phyloP scores from a whole-genome alignment of 495 filamentous ascomycete species.

The Penicillium silybi region DNA sequence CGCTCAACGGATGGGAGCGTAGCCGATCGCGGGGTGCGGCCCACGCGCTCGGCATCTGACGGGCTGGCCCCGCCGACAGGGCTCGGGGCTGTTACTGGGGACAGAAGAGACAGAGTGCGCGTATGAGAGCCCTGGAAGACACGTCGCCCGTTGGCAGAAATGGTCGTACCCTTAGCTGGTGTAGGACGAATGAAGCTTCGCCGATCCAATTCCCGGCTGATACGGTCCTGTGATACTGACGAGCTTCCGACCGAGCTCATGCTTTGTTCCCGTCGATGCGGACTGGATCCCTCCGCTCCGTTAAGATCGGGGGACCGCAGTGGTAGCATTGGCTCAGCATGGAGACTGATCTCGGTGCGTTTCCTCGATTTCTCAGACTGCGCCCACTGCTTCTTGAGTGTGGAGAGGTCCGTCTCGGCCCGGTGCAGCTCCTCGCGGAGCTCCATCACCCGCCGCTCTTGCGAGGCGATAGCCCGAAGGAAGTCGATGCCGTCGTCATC shows the following conservation, averaged over 20 bases:
- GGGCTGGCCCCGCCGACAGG: constrained; percentile 2
- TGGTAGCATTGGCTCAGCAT: constrained; percentile 55
- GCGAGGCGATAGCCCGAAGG: constrained; percentile 82
- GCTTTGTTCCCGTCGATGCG: constrained; percentile 32
- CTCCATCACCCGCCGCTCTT: constrained; percentile 91
- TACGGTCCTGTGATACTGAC: constrained; percentile 28
- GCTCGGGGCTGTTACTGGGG: constrained; percentile 46
- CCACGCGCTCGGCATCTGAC: constrained; percentile 30
- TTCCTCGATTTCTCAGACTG: constrained; percentile 75
- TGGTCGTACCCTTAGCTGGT: constrained; percentile 29
- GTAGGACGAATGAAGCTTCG: constrained; percentile 40
- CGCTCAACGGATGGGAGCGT: constrained; percentile 46
- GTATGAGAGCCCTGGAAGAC: constrained; percentile 75
- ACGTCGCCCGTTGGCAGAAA: constrained; percentile 48
- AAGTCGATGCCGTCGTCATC: constrained; percentile 65
- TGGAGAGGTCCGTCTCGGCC: constrained; percentile 72
- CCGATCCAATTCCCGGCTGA: constrained; percentile 49
- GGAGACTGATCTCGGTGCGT: constrained; percentile 55
- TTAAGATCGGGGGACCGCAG: constrained; percentile 42
- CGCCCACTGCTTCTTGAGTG: constrained; percentile 80
- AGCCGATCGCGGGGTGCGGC: constrained; percentile 41
- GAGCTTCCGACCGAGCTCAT: constrained; percentile 28
- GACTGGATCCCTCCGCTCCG: constrained; percentile 13
- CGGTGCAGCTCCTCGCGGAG: constrained; percentile 79
- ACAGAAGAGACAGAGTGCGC: constrained; percentile 77